These are phyloP conservation scores for Botrytis galanthina DNA, from an alignment of 2,329 filamentous ascomycete genomes.

Conservation along the genomic window DNA sequence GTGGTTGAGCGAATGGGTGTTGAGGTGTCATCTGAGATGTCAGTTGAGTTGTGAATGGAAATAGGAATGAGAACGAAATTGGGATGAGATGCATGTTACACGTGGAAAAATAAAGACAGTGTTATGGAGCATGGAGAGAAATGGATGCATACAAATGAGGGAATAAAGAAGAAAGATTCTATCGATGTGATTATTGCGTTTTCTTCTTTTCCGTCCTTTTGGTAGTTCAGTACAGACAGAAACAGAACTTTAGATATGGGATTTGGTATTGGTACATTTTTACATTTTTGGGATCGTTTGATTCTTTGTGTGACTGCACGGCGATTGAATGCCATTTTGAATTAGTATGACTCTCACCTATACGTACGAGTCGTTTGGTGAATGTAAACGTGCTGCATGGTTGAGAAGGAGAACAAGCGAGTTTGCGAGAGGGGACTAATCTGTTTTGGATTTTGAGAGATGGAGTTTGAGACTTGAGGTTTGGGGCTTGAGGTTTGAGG, in stretches of 20 bases:
- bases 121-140: background rate
- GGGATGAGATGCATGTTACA: slow-evolving; percentile 1
- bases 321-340: no score
- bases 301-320: background rate
- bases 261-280: background rate
- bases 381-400: no score
- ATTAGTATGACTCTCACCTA: no score
- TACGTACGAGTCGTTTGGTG: no score
- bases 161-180: background rate
- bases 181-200: background rate
- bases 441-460: no score
- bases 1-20: background rate
- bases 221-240: background rate
- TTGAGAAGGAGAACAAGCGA: no score
- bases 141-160: background rate
- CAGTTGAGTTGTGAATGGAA: background rate
- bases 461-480: no score
- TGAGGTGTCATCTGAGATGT: background rate
- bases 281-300: background rate
- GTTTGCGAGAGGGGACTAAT: no score
- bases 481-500: no score
- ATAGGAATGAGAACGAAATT: background rate
- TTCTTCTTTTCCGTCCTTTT: background rate
- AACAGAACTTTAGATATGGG: slow-evolving; percentile 17
- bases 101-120: background rate